These are phyloP conservation scores for Linanthus parryae DNA, from an alignment of 148 eudicot genomes.

Conservation along the genomic window DNA sequence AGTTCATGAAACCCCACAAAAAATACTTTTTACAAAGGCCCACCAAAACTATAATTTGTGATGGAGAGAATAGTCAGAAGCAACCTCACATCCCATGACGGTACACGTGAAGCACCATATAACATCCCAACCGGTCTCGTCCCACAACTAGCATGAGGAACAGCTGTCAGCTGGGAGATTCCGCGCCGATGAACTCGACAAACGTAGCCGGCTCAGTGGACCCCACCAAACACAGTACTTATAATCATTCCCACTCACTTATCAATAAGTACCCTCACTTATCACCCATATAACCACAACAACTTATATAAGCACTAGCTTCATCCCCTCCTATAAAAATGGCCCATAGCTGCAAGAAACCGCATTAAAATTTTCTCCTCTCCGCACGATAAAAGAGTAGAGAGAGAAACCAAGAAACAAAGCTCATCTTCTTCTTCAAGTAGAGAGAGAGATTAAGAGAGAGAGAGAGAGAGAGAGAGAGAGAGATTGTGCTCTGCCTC, in stretches of 20 bases:
- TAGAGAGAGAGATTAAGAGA: conserved; percentile 14
- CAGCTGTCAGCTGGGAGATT: conserved; percentile 30
- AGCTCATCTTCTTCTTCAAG: not conserved
- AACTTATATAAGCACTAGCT: conserved; percentile 15
- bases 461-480: conserved; percentile 15
- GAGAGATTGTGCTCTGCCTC: no score
- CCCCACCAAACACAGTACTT: conserved; percentile 9
- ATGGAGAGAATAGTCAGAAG: no score
- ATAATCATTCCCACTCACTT: not conserved
- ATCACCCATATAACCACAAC: not conserved
- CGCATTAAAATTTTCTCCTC: conserved; percentile 20
- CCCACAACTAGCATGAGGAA: conserved; percentile 1
- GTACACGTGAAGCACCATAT: no score
- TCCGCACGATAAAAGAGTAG: conserved; percentile 19
- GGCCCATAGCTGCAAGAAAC: conserved; percentile 28
- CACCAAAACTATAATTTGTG: no score
- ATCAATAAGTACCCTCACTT: not conserved
- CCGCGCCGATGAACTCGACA: conserved; percentile 41
- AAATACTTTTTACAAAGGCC: no score
- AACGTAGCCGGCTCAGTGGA: conserved; percentile 22
- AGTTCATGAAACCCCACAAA: no score
- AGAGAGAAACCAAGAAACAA: no score
- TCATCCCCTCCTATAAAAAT: conserved; percentile 28
- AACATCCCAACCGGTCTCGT: not conserved
- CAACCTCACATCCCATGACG: no score